phyloP scores from a whole-genome alignment of 2,329 filamentous ascomycete species.

The Shiraia sp. region DNA sequence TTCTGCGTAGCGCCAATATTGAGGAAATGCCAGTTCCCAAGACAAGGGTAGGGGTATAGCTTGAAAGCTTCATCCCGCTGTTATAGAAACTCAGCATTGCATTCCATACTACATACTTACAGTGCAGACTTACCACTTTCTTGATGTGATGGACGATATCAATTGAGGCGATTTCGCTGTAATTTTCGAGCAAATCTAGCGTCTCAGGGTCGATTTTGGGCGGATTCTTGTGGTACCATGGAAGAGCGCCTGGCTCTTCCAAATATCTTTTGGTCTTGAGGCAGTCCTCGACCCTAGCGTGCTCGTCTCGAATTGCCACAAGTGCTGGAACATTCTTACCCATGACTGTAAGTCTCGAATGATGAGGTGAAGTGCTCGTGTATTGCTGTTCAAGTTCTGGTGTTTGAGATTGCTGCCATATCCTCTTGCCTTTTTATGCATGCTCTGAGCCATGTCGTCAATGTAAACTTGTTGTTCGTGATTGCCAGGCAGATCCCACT shows the following conservation, averaged over 20 bases:
- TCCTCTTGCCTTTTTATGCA: not conserved
- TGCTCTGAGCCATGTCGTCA: too few species aligned
- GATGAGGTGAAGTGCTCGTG: not conserved
- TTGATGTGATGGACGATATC: conserved; percentile 44
- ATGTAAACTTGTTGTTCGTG: too few species aligned
- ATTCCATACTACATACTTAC: too few species aligned
- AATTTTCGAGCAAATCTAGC: conserved; percentile 43
- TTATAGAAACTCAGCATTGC: not conserved
- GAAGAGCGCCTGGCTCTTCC: conserved; percentile 24
- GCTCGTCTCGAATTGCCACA: conserved; percentile 6
- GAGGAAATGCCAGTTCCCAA: conserved; percentile 44
- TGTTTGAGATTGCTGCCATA: not conserved
- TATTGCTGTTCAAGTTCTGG: not conserved
- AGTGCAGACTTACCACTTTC: conserved; percentile 28
- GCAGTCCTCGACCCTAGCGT: conserved; percentile 14
- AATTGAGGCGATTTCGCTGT: conserved; percentile 42
- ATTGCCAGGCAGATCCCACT: too few species aligned
- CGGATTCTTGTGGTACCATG: conserved; percentile 39
- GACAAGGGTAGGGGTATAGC: conserved; percentile 40
- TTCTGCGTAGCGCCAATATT: conserved; percentile 33
- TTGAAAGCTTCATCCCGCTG: conserved; percentile 12
- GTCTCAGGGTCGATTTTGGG: conserved; percentile 33
- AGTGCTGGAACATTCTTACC: conserved; percentile 3
- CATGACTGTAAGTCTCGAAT: conserved; percentile 7
- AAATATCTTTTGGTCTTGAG: conserved; percentile 22